A percentile compares a stretch with the other conserved stretches of the same genome.
Evolutionary conservation across 805 yeast species (phyloP).

Genomic region (Cyberlindnera mrakii): DNA sequence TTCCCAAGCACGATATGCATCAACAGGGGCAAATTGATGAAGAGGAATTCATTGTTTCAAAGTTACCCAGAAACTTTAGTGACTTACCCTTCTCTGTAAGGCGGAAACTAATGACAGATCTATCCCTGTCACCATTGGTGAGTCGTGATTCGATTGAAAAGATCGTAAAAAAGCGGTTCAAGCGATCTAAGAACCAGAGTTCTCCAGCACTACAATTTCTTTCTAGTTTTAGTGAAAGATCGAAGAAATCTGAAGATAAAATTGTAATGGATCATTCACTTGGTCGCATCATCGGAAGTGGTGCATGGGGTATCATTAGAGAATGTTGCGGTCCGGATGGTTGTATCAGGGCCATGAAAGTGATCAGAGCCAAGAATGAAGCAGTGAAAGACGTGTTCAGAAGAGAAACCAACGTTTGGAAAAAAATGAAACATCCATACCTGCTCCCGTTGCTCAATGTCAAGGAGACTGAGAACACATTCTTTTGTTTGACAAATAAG

Average conservation of each 20-base stretch:
- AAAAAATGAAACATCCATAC: conserved; percentile 53
- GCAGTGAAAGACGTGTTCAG: conserved; percentile 52
- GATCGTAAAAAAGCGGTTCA: conserved; percentile 22
- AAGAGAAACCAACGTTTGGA: conserved; percentile 76
- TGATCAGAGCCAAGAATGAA: conserved; percentile 47
- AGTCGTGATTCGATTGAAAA: conserved; percentile 24
- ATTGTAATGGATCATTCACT: conserved; percentile 53
- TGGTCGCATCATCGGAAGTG: conserved; percentile 77
- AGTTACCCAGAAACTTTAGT: conserved; percentile 46
- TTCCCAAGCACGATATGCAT: conserved; percentile 20
- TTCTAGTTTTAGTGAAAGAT: conserved; percentile 19
- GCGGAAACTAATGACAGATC: conserved; percentile 33
- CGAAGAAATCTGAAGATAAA: conserved; percentile 40
- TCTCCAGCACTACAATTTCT: conserved; percentile 25
- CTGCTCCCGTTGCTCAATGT: conserved; percentile 59
- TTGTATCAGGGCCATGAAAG: conserved; percentile 49
- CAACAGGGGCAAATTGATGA: conserved; percentile 14
- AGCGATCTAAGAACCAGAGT: conserved; percentile 11
- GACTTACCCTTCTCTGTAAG: conserved; percentile 58
- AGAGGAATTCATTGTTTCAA: conserved; percentile 25
- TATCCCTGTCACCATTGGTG: conserved; percentile 27
- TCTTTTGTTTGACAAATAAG: conserved; percentile 67
- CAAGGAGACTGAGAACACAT: conserved; percentile 53
- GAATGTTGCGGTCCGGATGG: conserved; percentile 42
- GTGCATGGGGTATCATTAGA: conserved; percentile 85